A percentile compares a stretch with the other conserved stretches of the same genome.
phyloP scores from a whole-genome alignment of 306 rosid species.

The Medicago truncatula region DNA sequence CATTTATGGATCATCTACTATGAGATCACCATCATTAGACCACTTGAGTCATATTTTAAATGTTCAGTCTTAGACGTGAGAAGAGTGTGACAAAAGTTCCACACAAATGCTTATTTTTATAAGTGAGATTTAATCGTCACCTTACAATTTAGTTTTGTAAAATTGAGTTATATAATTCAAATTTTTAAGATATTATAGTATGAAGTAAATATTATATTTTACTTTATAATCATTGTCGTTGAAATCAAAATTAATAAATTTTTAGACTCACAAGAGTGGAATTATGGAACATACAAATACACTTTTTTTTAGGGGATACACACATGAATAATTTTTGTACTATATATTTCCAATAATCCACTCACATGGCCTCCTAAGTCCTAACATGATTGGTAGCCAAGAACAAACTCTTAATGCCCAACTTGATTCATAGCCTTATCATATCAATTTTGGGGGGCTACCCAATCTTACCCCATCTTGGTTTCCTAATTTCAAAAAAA shows the following conservation, averaged over 20 bases:
- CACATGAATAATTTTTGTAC: not conserved
- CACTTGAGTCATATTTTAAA: no score
- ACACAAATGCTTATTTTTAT: no score
- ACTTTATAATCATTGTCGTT: not conserved
- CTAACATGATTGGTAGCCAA: slow-evolving; percentile 41
- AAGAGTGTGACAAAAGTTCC: no score
- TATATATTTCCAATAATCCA: not conserved
- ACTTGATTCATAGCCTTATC: slow-evolving; percentile 44
- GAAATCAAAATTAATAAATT: not conserved
- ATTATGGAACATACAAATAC: not conserved
- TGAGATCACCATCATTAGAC: no score
- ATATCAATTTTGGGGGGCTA: slow-evolving; percentile 30
- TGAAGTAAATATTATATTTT: not conserved
- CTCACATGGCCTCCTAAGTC: slow-evolving; percentile 40
- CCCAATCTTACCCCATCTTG: slow-evolving; percentile 39
- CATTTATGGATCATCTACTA: no score
- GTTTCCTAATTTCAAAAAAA: slow-evolving; percentile 31
- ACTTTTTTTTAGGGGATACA: not conserved
- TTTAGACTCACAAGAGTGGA: slow-evolving; percentile 1
- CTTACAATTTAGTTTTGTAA: no score
- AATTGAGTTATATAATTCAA: no score
- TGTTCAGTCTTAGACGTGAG: no score
- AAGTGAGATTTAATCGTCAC: no score
- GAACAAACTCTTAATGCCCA: slow-evolving; percentile 18
- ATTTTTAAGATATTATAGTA: no score